phyloP scores from a whole-genome alignment of 306 rosid species.

The Prunus kanzakura region DNA sequence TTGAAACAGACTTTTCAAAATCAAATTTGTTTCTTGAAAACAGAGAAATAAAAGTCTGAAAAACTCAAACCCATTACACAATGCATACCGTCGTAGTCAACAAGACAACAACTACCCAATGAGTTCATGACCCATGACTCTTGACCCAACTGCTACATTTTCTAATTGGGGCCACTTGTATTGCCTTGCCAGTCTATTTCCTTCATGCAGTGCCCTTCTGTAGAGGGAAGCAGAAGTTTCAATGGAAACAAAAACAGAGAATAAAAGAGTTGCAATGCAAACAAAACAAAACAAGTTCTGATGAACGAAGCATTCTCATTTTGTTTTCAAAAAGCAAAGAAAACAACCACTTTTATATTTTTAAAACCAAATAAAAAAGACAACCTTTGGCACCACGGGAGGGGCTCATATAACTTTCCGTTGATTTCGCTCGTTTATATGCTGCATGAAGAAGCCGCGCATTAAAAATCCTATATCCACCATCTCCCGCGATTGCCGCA shows the following conservation, averaged over 20 bases:
- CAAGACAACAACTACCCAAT: neutral
- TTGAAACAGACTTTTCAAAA: neutral
- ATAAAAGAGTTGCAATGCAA: conserved; percentile 16
- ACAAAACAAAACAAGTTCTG: neutral
- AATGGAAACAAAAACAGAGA: conserved; percentile 33
- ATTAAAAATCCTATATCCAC: conserved; percentile 26
- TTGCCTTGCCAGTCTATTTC: neutral
- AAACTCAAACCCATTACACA: neutral
- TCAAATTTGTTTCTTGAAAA: neutral
- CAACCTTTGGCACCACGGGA: neutral
- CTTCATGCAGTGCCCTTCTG: neutral
- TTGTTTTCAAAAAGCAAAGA: neutral
- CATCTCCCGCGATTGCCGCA: conserved; percentile 71
- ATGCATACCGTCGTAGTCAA: neutral
- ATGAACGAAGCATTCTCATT: neutral
- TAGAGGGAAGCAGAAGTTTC: conserved; percentile 4
- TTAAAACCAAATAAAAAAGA: neutral
- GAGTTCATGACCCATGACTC: neutral
- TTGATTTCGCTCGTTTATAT: conserved; percentile 48
- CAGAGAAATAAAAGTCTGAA: neutral
- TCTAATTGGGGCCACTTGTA: neutral
- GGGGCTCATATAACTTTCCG: conserved; percentile 22
- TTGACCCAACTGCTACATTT: neutral
- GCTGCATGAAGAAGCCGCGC: conserved; percentile 29
- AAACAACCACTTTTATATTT: neutral